phyloP scores from a whole-genome alignment of 2,329 filamentous ascomycete species.

The Alternaria viburni region DNA sequence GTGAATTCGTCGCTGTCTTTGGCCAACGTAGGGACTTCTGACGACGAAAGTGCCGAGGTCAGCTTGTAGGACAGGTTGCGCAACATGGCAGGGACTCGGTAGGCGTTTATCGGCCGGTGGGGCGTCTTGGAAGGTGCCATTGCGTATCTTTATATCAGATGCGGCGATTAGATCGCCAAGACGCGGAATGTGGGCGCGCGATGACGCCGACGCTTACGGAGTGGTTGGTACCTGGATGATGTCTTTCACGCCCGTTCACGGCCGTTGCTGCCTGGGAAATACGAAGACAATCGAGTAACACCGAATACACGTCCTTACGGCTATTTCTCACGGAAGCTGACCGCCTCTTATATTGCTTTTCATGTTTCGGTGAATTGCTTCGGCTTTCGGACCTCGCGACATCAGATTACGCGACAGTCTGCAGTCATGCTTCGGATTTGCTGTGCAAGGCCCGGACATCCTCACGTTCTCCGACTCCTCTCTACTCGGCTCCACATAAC shows the following conservation, averaged over 20 bases:
- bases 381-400: neutral
- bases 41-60: constrained; percentile 37
- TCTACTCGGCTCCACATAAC: constrained; percentile 3
- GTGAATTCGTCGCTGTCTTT: constrained; percentile 52
- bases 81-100: constrained; percentile 46
- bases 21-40: constrained; percentile 32
- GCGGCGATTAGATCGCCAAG: constrained; percentile 48
- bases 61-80: constrained; percentile 49
- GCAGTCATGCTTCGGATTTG: constrained; percentile 1
- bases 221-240: neutral
- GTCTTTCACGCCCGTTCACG: neutral
- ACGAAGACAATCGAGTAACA: no score
- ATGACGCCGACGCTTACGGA: constrained; percentile 17
- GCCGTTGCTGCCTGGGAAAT: neutral
- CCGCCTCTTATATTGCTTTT: neutral
- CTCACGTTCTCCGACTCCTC: constrained; percentile 1
- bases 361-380: constrained; percentile 1
- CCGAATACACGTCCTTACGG: no score
- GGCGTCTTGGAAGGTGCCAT: constrained; percentile 31
- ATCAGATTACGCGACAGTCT: neutral
- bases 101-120: constrained; percentile 37
- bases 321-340: neutral
- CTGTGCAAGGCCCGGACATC: neutral
- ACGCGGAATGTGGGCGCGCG: constrained; percentile 35
- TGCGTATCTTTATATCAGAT: constrained; percentile 38